These are phyloP conservation scores for Penicillium robsamsonii DNA, from an alignment of 495 filamentous ascomycete species.

Conservation along the genomic window DNA sequence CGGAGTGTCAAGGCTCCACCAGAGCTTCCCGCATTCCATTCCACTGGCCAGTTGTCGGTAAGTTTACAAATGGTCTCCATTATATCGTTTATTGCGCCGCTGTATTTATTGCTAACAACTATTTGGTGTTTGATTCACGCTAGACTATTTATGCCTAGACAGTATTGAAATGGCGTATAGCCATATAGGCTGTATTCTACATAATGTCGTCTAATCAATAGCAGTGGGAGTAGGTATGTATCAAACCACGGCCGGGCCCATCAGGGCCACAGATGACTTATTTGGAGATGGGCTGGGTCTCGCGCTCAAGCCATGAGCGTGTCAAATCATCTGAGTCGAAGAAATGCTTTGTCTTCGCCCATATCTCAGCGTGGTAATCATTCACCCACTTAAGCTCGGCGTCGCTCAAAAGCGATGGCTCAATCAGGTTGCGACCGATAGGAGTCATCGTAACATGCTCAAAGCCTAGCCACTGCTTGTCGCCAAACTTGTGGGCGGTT, in stretches of 20 bases:
- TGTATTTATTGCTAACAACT: no score
- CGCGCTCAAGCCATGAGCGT: slow-evolving; percentile 78
- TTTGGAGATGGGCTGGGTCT: slow-evolving; percentile 61
- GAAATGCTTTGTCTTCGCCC: slow-evolving; percentile 76
- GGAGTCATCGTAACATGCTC: slow-evolving; percentile 98
- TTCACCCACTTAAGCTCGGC: slow-evolving; percentile 86
- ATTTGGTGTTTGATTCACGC: not conserved
- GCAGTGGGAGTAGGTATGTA: not conserved
- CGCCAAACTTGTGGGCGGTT: slow-evolving; percentile 84
- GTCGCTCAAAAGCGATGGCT: slow-evolving; percentile 67
- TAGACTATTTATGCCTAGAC: not conserved
- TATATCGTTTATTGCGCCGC: not conserved
- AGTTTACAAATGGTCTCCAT: not conserved
- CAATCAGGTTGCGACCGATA: slow-evolving; percentile 86
- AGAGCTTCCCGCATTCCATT: slow-evolving; percentile 28
- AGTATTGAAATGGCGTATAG: not conserved
- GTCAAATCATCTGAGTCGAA: slow-evolving; percentile 71
- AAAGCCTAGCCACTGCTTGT: slow-evolving; percentile 91
- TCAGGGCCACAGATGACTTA: slow-evolving; percentile 13
- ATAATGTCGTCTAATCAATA: not conserved
- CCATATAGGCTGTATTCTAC: not conserved
- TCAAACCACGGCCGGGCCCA: not conserved
- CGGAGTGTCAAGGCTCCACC: slow-evolving; percentile 26
- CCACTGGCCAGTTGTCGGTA: slow-evolving; percentile 10
- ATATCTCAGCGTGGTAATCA: slow-evolving; percentile 76